Conservation (phyloP, 345 rosid species). For the Salix suchowensis region DNA sequence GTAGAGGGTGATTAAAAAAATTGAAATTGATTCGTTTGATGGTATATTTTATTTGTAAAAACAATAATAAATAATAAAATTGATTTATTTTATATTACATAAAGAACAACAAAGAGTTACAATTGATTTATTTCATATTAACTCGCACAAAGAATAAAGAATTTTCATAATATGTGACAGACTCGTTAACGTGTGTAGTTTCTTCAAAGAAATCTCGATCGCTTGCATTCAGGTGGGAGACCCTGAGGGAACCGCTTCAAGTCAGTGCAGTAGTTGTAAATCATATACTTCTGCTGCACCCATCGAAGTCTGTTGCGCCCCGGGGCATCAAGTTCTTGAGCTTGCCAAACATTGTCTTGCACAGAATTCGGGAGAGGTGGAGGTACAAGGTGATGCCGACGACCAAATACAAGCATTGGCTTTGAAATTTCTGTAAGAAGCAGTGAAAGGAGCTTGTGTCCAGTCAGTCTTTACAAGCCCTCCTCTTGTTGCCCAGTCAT, state of each 20-base stretch:
- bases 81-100: neutral
- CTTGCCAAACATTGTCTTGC: neutral
- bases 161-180: neutral
- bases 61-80: too few species aligned
- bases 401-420: slow-evolving; percentile 4
- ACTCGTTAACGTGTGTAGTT: neutral
- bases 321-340: neutral
- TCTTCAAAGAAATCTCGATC: slow-evolving; percentile 5
- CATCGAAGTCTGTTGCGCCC: slow-evolving; percentile 14
- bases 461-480: slow-evolving; percentile 15
- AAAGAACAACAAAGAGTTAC: neutral
- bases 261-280: slow-evolving; percentile 16
- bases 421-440: slow-evolving; percentile 4
- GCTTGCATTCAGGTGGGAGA: slow-evolving; percentile 10
- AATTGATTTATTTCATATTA: neutral
- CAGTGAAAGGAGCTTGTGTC: slow-evolving; percentile 9
- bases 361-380: neutral
- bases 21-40: too few species aligned
- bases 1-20: neutral
- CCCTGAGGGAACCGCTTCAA: slow-evolving; percentile 3
- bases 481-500: slow-evolving; percentile 14
- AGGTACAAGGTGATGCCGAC: neutral
- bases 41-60: too few species aligned
- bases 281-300: slow-evolving; percentile 12
- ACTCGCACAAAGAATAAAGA: neutral